Percentiles rank a stretch among this genome's conserved stretches.
phyloP scores from a whole-genome alignment of 2,329 filamentous ascomycete genomes.

The Cytospora paraplurivora region DNA sequence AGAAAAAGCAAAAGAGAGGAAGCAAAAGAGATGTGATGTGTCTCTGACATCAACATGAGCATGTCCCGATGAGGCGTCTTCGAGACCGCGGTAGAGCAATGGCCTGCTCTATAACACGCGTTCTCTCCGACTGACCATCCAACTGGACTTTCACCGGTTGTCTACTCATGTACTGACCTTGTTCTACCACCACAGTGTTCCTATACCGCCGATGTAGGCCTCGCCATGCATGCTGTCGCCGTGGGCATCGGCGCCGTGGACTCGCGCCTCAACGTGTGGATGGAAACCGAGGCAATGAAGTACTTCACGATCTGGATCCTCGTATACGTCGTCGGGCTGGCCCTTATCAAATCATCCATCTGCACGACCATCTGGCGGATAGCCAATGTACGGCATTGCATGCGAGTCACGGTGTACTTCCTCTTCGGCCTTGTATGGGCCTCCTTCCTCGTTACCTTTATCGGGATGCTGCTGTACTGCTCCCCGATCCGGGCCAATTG shows the following conservation, averaged over 20 bases:
- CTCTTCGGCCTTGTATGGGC: conserved; percentile 7
- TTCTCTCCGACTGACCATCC: no score
- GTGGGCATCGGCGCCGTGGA: conserved; percentile 4
- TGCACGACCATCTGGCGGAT: conserved; percentile 18
- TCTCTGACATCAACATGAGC: neutral
- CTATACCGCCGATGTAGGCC: conserved; percentile 27
- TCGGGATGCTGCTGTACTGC: conserved; percentile 6
- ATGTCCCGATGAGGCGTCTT: neutral
- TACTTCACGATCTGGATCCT: conserved; percentile 15
- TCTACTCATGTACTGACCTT: neutral
- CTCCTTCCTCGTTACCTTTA: neutral
- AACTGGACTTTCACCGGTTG: no score
- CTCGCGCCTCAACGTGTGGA: conserved; percentile 6
- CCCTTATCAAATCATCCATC: conserved; percentile 13
- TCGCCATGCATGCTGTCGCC: conserved; percentile 27
- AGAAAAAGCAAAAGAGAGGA: neutral
- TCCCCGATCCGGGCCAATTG: neutral
- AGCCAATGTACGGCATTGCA: conserved; percentile 1
- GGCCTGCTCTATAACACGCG: neutral
- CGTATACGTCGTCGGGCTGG: conserved; percentile 12
- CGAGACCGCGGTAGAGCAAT: neutral
- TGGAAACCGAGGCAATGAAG: conserved; percentile 1
- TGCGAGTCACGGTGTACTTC: neutral
- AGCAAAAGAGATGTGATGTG: neutral
- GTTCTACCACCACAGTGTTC: conserved; percentile 10